Percentiles rank a stretch among this genome's conserved stretches.
Evolutionary conservation across 805 yeast species (phyloP).

Genomic region (Candida tallmaniae): DNA sequence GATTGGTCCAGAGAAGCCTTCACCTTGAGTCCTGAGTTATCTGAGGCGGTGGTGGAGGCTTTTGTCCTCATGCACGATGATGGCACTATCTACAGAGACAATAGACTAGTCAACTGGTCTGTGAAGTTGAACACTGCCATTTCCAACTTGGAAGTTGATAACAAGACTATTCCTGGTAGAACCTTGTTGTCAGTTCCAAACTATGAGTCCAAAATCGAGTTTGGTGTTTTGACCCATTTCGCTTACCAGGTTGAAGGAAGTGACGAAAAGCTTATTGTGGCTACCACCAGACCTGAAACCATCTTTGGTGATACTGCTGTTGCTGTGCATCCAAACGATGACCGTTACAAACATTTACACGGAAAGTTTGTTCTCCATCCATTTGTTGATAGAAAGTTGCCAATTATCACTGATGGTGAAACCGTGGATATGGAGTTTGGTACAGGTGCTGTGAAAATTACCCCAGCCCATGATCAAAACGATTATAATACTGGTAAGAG

Average conservation of each 20-base stretch:
- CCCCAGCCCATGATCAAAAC: slow-evolving; percentile 97
- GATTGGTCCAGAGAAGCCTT: slow-evolving; percentile 96
- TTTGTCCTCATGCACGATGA: slow-evolving; percentile 90
- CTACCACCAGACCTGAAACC: slow-evolving; percentile 99
- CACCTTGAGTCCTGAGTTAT: slow-evolving; percentile 76
- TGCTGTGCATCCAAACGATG: slow-evolving; percentile 95
- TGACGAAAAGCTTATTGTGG: slow-evolving; percentile 84
- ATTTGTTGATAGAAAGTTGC: slow-evolving; percentile 76
- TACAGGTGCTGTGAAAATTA: slow-evolving; percentile 99
- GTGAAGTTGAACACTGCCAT: slow-evolving; percentile 91
- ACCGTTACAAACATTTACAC: slow-evolving; percentile 89
- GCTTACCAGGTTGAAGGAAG: slow-evolving; percentile 85
- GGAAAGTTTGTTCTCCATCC: slow-evolving; percentile 93
- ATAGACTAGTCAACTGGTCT: slow-evolving; percentile 94
- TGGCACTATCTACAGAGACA: slow-evolving; percentile 91
- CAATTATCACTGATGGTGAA: slow-evolving; percentile 84
- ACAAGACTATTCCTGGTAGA: slow-evolving; percentile 80
- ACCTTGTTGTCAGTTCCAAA: slow-evolving; percentile 83
- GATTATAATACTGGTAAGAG: slow-evolving; percentile 97
- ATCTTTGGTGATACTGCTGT: slow-evolving; percentile 96
- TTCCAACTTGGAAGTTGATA: slow-evolving; percentile 94
- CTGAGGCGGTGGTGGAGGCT: slow-evolving; percentile 83
- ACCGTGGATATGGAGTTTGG: slow-evolving; percentile 99
- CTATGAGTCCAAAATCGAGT: slow-evolving; percentile 85
- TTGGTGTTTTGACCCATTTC: slow-evolving; percentile 95